Percentiles rank a stretch among this genome's conserved stretches.
These are phyloP conservation scores for Arachis monticola DNA, from an alignment of 331 rosid species.

Conservation along the genomic window DNA sequence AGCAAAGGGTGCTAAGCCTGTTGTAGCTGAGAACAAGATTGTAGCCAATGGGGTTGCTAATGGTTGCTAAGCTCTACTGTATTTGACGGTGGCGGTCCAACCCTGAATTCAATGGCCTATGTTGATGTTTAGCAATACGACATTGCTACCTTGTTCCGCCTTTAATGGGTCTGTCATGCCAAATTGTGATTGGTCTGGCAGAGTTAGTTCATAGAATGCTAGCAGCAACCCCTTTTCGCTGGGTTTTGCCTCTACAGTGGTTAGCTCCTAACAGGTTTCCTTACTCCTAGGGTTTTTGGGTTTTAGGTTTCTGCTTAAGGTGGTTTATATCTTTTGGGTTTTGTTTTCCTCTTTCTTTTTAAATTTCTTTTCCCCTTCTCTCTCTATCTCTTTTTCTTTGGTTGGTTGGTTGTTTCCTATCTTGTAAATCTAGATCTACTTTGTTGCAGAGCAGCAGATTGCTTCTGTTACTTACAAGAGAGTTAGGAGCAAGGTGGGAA, in stretches of 20 bases:
- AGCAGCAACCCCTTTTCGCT: slow-evolving; percentile 47
- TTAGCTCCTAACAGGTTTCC: slow-evolving; percentile 66
- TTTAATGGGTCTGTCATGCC: slow-evolving; percentile 40
- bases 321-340: slow-evolving; percentile 45
- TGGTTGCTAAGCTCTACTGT: slow-evolving; percentile 58
- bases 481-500: slow-evolving; percentile 75
- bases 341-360: slow-evolving; percentile 13
- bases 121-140: slow-evolving; percentile 31
- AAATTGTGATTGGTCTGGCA: slow-evolving; percentile 48
- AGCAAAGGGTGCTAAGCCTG: slow-evolving; percentile 82
- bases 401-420: slow-evolving; percentile 59
- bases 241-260: slow-evolving; percentile 57
- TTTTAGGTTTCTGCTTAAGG: slow-evolving; percentile 46
- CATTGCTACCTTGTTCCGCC: slow-evolving; percentile 50
- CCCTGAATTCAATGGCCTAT: slow-evolving; percentile 27
- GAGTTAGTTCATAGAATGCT: slow-evolving; percentile 45
- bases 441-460: slow-evolving; percentile 56
- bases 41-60: slow-evolving; percentile 68
- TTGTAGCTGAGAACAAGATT: slow-evolving; percentile 59
- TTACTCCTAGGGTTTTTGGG: slow-evolving; percentile 66
- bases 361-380: background rate
- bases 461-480: slow-evolving; percentile 54
- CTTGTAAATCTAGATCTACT: slow-evolving; percentile 63
- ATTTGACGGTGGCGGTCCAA: slow-evolving; percentile 53
- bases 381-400: slow-evolving; percentile 38